phyloP scores from a whole-genome alignment of 2,329 filamentous ascomycete species.

The Xylaria sp. region DNA sequence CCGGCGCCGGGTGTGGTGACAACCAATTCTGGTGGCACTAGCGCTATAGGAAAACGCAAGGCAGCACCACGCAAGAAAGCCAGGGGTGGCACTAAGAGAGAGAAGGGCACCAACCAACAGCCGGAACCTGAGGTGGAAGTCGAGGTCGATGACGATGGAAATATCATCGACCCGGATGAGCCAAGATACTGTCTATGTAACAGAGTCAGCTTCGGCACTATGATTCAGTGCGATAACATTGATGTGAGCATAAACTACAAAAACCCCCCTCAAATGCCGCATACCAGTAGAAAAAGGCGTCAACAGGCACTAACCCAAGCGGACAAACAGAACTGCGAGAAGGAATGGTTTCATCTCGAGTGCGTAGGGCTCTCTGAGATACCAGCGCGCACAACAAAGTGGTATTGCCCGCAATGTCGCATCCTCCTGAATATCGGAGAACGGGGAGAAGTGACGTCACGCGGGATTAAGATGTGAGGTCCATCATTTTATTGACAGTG shows the following conservation, averaged over 20 bases:
- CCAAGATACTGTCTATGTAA: constrained; percentile 82
- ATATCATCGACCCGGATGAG: constrained; percentile 79
- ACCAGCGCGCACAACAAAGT: constrained; percentile 79
- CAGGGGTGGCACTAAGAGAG: constrained; percentile 50
- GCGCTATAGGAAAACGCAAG: constrained; percentile 78
- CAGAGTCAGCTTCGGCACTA: constrained; percentile 81
- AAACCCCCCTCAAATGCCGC: constrained; percentile 3
- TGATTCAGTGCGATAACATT: constrained; percentile 85
- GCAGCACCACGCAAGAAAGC: constrained; percentile 75
- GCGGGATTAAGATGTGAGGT: constrained; percentile 61
- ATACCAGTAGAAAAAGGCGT: constrained; percentile 23
- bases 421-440: constrained; percentile 71
- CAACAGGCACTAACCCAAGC: constrained; percentile 44
- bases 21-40: constrained; percentile 69
- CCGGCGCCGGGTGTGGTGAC: constrained; percentile 79
- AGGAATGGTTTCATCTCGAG: constrained; percentile 86
- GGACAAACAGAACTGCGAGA: constrained; percentile 70
- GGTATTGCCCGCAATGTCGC: constrained; percentile 85
- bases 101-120: constrained; percentile 56
- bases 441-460: constrained; percentile 71
- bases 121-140: constrained; percentile 59
- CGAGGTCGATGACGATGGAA: constrained; percentile 75
- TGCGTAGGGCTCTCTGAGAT: constrained; percentile 77
- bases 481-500: not conserved
- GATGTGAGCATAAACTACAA: constrained; percentile 66